phyloP scores from a whole-genome alignment of 805 yeast genomes.

The Starmerella floricola region DNA sequence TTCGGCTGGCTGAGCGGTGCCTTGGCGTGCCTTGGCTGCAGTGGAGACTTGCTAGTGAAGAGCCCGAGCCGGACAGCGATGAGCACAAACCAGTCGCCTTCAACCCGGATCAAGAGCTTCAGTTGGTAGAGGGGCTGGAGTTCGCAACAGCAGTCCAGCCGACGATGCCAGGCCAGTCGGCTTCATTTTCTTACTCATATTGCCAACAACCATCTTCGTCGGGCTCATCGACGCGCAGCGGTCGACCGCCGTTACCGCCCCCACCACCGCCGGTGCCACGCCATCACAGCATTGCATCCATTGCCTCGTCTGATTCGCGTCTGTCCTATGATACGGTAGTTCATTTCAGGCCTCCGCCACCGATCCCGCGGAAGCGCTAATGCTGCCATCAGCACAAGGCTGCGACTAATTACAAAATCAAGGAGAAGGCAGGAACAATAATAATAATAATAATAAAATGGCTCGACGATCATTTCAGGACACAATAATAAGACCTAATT shows the following conservation, averaged over 20 bases:
- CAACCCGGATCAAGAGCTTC: too few species aligned
- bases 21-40: conserved; percentile 18
- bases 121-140: too few species aligned
- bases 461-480: too few species aligned
- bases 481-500: too few species aligned
- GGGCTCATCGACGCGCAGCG: too few species aligned
- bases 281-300: conserved; percentile 6
- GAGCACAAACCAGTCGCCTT: not conserved
- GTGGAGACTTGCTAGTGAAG: not conserved
- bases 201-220: too few species aligned
- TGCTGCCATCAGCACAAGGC: not conserved
- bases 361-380: conserved; percentile 7
- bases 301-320: conserved; percentile 6
- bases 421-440: not conserved
- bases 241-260: conserved; percentile 12
- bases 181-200: too few species aligned
- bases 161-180: too few species aligned
- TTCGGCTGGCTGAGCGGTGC: conserved; percentile 18
- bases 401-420: not conserved
- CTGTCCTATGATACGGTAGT: conserved; percentile 8
- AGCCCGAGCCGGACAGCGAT: not conserved
- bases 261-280: conserved; percentile 9
- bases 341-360: conserved; percentile 15
- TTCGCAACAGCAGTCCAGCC: too few species aligned
- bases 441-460: not conserved